These are phyloP conservation scores for Kuraishia hungarica DNA, from an alignment of 805 yeast species.

Conservation along the genomic window DNA sequence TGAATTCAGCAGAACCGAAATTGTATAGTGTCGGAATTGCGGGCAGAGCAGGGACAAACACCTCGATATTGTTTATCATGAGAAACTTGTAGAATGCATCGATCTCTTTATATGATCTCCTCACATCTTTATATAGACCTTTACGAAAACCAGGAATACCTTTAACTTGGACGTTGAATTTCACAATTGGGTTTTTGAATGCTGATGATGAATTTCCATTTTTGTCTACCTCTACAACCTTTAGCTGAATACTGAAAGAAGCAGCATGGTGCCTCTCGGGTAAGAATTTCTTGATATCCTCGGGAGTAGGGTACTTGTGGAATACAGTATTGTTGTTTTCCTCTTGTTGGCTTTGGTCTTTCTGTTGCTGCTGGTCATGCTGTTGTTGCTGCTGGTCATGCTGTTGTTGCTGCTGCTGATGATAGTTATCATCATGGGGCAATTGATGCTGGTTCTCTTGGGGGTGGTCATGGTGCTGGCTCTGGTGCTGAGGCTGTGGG, in stretches of 20 bases:
- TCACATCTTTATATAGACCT: slow-evolving; percentile 56
- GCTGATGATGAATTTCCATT: slow-evolving; percentile 41
- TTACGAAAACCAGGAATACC: slow-evolving; percentile 76
- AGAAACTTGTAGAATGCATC: slow-evolving; percentile 69
- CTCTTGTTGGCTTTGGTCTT: slow-evolving; percentile 16
- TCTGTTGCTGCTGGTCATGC: slow-evolving; percentile 1
- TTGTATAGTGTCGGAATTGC: slow-evolving; percentile 69
- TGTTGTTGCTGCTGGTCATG: slow-evolving; percentile 1
- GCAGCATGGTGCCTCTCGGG: slow-evolving; percentile 41
- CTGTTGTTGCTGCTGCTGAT: too few relatives aligned
- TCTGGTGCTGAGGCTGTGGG: background rate
- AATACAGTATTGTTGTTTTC: slow-evolving; percentile 18
- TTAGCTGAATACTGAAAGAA: slow-evolving; percentile 36
- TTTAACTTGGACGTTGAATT: slow-evolving; percentile 48
- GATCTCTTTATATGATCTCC: slow-evolving; percentile 77
- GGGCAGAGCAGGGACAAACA: slow-evolving; percentile 88
- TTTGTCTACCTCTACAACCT: slow-evolving; percentile 64
- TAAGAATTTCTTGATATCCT: slow-evolving; percentile 33
- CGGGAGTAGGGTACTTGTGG: slow-evolving; percentile 23
- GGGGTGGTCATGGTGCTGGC: background rate
- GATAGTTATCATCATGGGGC: background rate
- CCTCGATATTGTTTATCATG: slow-evolving; percentile 78
- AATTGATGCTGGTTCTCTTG: too few relatives aligned
- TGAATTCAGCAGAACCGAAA: slow-evolving; percentile 76
- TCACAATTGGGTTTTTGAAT: slow-evolving; percentile 71